A percentile compares a stretch with the other conserved stretches of the same genome.
phyloP scores from a whole-genome alignment of 306 rosid genomes.

The Betula pendula region DNA sequence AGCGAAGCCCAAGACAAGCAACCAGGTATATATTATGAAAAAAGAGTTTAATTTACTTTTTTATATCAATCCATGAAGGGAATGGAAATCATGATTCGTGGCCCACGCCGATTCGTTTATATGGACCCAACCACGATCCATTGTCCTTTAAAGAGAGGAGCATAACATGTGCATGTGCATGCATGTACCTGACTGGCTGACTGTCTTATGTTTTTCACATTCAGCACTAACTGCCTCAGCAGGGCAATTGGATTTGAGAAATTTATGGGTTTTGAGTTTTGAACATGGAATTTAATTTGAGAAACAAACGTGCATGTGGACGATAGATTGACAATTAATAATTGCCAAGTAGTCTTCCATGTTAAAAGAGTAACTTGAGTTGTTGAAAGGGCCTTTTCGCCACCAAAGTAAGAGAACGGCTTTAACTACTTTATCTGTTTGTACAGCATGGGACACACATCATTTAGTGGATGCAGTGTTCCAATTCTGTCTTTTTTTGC shows the following conservation, averaged over 20 bases:
- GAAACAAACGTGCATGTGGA: neutral
- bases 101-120: neutral
- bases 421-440: neutral
- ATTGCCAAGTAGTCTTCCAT: neutral
- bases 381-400: neutral
- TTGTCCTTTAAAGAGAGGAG: conserved; percentile 12
- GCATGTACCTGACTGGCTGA: neutral
- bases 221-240: too few relatives aligned
- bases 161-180: conserved; percentile 34
- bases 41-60: too few relatives aligned
- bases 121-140: conserved; percentile 21
- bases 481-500: neutral
- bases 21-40: too few relatives aligned
- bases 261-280: too few relatives aligned
- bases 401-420: neutral
- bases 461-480: neutral
- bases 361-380: neutral
- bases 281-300: too few relatives aligned
- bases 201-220: too few relatives aligned
- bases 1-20: too few relatives aligned
- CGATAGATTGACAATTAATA: neutral
- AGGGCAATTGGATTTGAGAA: too few relatives aligned
- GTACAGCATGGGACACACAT: neutral
- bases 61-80: neutral
- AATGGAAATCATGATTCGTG: neutral